Evolutionary conservation across 2,329 filamentous ascomycete genomes (phyloP).

Genomic region (Colletotrichum sp.): DNA sequence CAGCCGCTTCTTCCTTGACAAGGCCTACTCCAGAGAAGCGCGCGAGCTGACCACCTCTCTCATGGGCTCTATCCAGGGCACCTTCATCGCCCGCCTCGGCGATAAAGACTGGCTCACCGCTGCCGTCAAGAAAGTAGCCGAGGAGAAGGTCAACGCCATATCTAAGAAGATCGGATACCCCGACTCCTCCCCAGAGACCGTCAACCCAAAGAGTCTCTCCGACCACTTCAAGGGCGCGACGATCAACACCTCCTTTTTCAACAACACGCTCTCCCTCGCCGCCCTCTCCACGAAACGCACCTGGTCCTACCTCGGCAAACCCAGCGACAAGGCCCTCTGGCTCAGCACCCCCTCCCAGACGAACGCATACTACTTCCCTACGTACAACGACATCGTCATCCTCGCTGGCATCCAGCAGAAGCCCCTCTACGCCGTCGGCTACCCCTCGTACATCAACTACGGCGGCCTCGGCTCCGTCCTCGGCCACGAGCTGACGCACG

Average conservation of each 20-base stretch:
- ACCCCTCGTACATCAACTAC: constrained; percentile 70
- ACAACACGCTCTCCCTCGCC: constrained; percentile 57
- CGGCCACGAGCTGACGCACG: constrained; percentile 73
- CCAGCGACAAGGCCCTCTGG: constrained; percentile 64
- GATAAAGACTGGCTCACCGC: constrained; percentile 68
- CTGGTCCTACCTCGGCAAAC: constrained; percentile 64
- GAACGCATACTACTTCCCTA: constrained; percentile 69
- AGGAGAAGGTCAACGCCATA: constrained; percentile 70
- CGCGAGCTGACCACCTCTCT: constrained; percentile 71
- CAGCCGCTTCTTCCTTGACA: constrained; percentile 73
- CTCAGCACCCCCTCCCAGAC: constrained; percentile 62
- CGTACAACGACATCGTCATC: constrained; percentile 71
- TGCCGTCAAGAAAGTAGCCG: constrained; percentile 61
- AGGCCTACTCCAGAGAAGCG: constrained; percentile 68
- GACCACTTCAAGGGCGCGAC: constrained; percentile 62
- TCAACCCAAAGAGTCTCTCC: constrained; percentile 58
- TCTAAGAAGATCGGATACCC: constrained; percentile 72
- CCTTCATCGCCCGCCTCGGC: constrained; percentile 65
- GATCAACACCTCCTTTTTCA: constrained; percentile 58
- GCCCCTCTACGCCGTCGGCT: constrained; percentile 65
- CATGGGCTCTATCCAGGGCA: constrained; percentile 72
- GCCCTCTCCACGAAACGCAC: constrained; percentile 49
- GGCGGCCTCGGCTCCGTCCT: constrained; percentile 70
- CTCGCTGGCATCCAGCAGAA: constrained; percentile 71
- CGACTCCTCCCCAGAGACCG: constrained; percentile 63